Conservation (phyloP, 2,329 filamentous ascomycete genomes). For the Sclerotinia subarctica region DNA sequence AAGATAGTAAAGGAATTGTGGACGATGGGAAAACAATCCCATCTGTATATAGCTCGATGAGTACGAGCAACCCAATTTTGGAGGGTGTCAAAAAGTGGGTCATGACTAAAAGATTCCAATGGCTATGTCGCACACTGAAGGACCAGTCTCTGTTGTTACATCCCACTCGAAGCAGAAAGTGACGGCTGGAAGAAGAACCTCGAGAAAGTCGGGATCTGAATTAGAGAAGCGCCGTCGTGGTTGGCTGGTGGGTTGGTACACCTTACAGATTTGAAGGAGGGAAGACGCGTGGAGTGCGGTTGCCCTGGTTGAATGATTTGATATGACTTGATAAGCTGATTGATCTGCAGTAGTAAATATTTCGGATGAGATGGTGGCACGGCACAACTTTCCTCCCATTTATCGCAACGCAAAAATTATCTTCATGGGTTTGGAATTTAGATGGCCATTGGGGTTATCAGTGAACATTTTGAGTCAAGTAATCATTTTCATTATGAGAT, state of each 20-base stretch:
- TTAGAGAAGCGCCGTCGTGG: background rate
- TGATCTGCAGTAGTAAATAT: too few relatives aligned
- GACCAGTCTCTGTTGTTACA: background rate
- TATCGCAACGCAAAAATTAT: background rate
- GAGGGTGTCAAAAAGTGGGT: slow-evolving; percentile 83
- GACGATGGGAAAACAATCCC: slow-evolving; percentile 65
- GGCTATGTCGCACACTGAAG: background rate
- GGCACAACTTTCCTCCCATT: background rate
- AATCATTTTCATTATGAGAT: background rate
- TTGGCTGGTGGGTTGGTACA: background rate
- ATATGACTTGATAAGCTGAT: too few relatives aligned
- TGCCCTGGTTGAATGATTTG: too few relatives aligned
- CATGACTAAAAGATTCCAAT: slow-evolving; percentile 49
- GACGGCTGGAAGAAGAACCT: background rate
- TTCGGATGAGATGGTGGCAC: background rate
- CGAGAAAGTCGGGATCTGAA: background rate
- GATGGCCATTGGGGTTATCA: background rate
- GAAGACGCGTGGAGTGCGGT: slow-evolving; percentile 7
- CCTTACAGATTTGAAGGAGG: background rate
- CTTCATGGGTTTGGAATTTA: background rate
- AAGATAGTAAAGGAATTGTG: slow-evolving; percentile 73
- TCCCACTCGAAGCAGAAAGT: background rate
- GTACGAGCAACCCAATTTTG: slow-evolving; percentile 76
- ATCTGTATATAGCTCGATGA: slow-evolving; percentile 79
- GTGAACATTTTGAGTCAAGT: background rate